Evolutionary conservation across 441 rosid genomes (phyloP).

Genomic region (Euphorbia schlechtendalii): DNA sequence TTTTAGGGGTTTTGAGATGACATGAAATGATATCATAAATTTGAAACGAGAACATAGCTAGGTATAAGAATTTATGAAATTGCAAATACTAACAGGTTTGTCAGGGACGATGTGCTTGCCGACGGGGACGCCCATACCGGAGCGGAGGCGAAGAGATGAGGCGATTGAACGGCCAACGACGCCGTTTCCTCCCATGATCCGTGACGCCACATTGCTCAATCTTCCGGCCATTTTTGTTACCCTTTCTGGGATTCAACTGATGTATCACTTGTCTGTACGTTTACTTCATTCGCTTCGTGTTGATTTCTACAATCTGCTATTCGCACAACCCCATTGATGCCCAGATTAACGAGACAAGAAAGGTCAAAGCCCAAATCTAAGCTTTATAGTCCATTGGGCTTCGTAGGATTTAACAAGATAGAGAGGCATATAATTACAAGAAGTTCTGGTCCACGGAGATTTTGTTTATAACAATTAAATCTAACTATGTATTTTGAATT

Average conservation of each 20-base stretch:
- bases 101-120: slow-evolving; percentile 93
- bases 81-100: slow-evolving; percentile 53
- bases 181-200: slow-evolving; percentile 80
- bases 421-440: no score
- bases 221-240: slow-evolving; percentile 62
- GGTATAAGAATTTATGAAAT: background rate
- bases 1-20: slow-evolving; percentile 8
- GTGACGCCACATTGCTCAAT: slow-evolving; percentile 63
- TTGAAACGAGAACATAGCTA: background rate
- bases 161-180: slow-evolving; percentile 57
- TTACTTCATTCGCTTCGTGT: background rate
- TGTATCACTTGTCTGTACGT: background rate
- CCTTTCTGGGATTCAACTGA: background rate
- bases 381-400: background rate
- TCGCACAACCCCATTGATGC: background rate
- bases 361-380: background rate
- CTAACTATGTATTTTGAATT: no score
- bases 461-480: no score
- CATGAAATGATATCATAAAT: background rate
- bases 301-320: background rate
- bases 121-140: slow-evolving; percentile 94
- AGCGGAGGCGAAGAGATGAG: slow-evolving; percentile 72
- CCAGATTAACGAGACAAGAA: background rate
- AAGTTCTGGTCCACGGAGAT: no score
- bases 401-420: no score